Evolutionary conservation across 768 basidiomycete genomes (phyloP), one percentile per base, ranked within the genome.

Genomic region (Pulveroboletus sp.): DNA sequence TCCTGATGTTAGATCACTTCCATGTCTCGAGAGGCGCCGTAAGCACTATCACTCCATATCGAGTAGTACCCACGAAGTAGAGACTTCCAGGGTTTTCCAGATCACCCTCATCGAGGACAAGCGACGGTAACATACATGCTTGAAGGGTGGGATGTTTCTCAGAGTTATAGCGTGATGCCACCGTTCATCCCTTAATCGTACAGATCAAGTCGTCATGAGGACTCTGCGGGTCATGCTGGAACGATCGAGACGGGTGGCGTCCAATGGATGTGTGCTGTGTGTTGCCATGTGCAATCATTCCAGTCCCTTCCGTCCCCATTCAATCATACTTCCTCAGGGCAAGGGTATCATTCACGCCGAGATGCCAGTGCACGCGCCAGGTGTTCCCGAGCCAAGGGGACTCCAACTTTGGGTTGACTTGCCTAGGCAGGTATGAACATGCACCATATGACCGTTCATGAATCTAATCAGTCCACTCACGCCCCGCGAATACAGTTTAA

Each of bases 61-160:
- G 2, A 30, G 3, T 22, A 16, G 12, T 27, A 8, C 45, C 24
- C 37, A 17, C 9, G n/a, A n/a, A n/a, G n/a, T n/a, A 16, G 16
- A 24, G 9, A 13, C 22, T 42, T n/a, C 17, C 49, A 86, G 85
- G 88, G 89, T 4, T 93, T 95, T 61, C 89, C 91, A 12, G 94
- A 96, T 63, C 93, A 95, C 64, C 92, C 93, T 3, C 93, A 94
- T 66, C 78, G 92, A 16, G 93, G 92, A 4, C 92, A 93, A 65
- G 84, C 85, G 4, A 90, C 86, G 2, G 85, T 89, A 4, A 93
- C 93, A 0, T 95, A 95, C 67, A 86, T 96, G 83, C 73, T 93
- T 0, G 76, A 89, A 71, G 93, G 90, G 80, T 84, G 62, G 27
- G 70, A 17, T 19, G 8, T 26, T 24, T 8, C 4, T 7, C n/a